Evolutionary conservation across 257 asterid species (phyloP).

Genomic region (Leptodermis oblonga): DNA sequence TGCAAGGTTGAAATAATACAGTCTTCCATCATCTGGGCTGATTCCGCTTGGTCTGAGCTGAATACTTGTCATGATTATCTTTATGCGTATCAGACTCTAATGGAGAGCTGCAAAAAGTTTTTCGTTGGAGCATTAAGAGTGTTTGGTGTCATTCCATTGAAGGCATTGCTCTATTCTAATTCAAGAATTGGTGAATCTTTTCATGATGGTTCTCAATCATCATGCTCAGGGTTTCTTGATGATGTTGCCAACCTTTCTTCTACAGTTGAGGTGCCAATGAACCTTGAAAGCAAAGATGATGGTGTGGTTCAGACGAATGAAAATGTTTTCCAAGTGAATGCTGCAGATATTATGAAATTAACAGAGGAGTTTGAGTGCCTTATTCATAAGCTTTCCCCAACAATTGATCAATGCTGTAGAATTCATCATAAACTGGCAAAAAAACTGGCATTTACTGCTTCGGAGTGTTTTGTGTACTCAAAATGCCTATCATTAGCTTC

Average conservation of each 20-base stretch:
- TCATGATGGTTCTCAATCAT: slow-evolving; percentile 36
- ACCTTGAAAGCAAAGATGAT: slow-evolving; percentile 29
- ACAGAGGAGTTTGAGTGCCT: slow-evolving; percentile 48
- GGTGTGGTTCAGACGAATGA: slow-evolving; percentile 32
- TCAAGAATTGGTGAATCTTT: slow-evolving; percentile 31
- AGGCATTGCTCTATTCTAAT: slow-evolving; percentile 36
- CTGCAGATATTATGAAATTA: slow-evolving; percentile 48
- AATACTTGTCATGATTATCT: slow-evolving; percentile 69
- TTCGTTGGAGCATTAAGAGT: slow-evolving; percentile 45
- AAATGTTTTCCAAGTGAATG: slow-evolving; percentile 36
- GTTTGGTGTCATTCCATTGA: slow-evolving; percentile 64
- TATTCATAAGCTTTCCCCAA: slow-evolving; percentile 54
- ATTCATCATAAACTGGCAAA: slow-evolving; percentile 67
- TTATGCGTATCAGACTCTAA: slow-evolving; percentile 77
- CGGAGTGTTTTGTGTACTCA: slow-evolving; percentile 75
- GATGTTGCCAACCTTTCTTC: slow-evolving; percentile 43
- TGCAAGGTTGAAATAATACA: slow-evolving; percentile 53
- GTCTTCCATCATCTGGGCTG: slow-evolving; percentile 57
- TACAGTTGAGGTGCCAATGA: slow-evolving; percentile 32
- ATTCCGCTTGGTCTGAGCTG: slow-evolving; percentile 54
- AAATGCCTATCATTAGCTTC: slow-evolving; percentile 45
- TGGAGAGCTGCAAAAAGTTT: slow-evolving; percentile 59
- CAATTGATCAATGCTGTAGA: slow-evolving; percentile 69
- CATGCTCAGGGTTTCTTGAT: slow-evolving; percentile 52
- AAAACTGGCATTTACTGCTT: slow-evolving; percentile 51